phyloP scores from a whole-genome alignment of 495 filamentous ascomycete species.

The Lineolata rhizophorae region DNA sequence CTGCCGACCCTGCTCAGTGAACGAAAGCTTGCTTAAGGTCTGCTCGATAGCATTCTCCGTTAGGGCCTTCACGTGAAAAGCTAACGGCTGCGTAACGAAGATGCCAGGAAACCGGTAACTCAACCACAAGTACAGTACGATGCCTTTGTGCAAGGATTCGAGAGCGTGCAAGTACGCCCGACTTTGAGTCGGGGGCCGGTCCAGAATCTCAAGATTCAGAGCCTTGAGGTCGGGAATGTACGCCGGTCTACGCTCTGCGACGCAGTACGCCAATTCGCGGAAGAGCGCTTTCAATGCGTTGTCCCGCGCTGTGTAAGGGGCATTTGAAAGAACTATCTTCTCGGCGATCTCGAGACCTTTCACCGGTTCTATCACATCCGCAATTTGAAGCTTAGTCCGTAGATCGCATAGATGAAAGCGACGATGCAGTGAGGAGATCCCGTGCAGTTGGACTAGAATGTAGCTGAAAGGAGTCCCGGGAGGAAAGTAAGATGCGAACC shows the following conservation, averaged over 20 bases:
- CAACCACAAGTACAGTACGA: constrained; percentile 80
- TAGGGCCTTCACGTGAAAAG: constrained; percentile 55
- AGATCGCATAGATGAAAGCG: constrained; percentile 54
- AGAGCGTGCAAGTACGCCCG: constrained; percentile 36
- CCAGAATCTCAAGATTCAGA: constrained; percentile 20
- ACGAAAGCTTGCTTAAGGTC: constrained; percentile 32
- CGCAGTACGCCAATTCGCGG: constrained; percentile 37
- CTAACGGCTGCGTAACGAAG: constrained; percentile 55
- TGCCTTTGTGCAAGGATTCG: constrained; percentile 56
- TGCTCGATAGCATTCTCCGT: constrained; percentile 60
- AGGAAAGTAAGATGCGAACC: constrained; percentile 60
- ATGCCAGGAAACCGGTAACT: constrained; percentile 49
- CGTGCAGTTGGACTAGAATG: constrained; percentile 47
- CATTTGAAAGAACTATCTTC: constrained; percentile 49
- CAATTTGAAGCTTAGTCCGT: constrained; percentile 32
- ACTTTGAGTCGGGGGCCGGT: constrained; percentile 13
- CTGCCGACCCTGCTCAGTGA: too few relatives aligned
- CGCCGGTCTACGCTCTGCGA: constrained; percentile 41
- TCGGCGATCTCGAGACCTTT: constrained; percentile 42
- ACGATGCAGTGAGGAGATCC: constrained; percentile 33
- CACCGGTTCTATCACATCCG: constrained; percentile 46
- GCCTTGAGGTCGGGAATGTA: constrained; percentile 35
- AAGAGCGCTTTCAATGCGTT: constrained; percentile 20
- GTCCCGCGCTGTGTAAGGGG: constrained; percentile 31
- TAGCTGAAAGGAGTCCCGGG: constrained; percentile 53